phyloP scores from a whole-genome alignment of 2,329 filamentous ascomycete genomes.

The Hirsutella minnesotensis region DNA sequence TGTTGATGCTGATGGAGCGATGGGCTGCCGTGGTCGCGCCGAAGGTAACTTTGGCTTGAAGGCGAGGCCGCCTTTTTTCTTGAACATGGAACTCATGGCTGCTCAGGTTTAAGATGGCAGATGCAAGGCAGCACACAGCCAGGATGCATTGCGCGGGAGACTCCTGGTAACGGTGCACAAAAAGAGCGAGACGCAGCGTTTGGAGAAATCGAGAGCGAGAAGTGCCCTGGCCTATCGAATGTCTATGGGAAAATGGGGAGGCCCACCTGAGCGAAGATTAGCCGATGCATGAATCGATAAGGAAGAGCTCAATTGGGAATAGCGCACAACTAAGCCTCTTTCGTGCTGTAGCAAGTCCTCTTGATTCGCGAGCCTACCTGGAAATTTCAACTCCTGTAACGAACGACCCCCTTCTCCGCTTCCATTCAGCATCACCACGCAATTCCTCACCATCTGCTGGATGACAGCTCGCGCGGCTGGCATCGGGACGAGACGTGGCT shows the following conservation, averaged over 20 bases:
- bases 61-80: slow-evolving; percentile 48
- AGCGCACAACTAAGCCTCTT: slow-evolving; percentile 23
- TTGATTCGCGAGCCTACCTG: slow-evolving; percentile 29
- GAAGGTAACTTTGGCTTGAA: slow-evolving; percentile 61
- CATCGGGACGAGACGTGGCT: slow-evolving; percentile 22
- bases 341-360: slow-evolving; percentile 21
- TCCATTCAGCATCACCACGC: slow-evolving; percentile 17
- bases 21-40: slow-evolving; percentile 37
- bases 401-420: slow-evolving; percentile 17
- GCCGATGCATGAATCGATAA: slow-evolving; percentile 22
- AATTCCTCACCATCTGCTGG: slow-evolving; percentile 18
- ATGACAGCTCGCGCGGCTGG: slow-evolving; percentile 22
- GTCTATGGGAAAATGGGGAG: not conserved
- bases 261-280: slow-evolving; percentile 18
- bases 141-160: not conserved
- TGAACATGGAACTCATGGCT: slow-evolving; percentile 55
- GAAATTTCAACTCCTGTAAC: slow-evolving; percentile 32
- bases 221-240: not conserved
- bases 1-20: slow-evolving; percentile 14
- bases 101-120: not conserved
- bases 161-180: not conserved
- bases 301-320: slow-evolving; percentile 15
- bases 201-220: not conserved
- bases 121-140: not conserved
- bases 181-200: not conserved